Evolutionary conservation across 2,329 filamentous ascomycete genomes (phyloP), one percentile per base, ranked within the genome.

Genomic region (Corniculantispora saksenae): DNA sequence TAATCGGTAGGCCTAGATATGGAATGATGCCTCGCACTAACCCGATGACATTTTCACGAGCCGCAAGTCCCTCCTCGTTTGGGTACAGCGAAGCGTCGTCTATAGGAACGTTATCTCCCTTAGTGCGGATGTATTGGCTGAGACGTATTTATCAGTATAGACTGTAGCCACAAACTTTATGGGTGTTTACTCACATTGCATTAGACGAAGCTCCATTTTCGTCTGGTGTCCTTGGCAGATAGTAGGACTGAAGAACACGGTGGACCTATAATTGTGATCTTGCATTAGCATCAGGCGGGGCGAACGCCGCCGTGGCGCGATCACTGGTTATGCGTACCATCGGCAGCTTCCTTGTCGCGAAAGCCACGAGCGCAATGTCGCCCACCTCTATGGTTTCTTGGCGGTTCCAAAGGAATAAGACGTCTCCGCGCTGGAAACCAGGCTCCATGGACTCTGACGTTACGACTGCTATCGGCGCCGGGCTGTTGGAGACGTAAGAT

Each of bases 341-440:
- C n/a, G 55, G 55, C n/a, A 58, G 35, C 35, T 45, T 58, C 21
- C 55, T 35, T 3, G 55, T 58, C 17, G 55, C 35, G 25, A 58
- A 58, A 21, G 55, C n/a, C n/a, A 58, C 35, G 8, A 47, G 21
- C 2, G 25, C 55, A 47, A 58, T 45, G 55, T 58, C 55, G 12
- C 55, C 55, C 5, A 47, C 55, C 55, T 45, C 38, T 4, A 58
- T 17, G 27, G 25, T 17, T 7, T 7, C 17, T 32, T 45, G 55
- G 35, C 55, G 55, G 38, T 58, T 58, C 55, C 55, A 58, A 21
- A 58, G 55, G 23, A 58, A 47, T 15, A 58, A n/a, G n/a, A 58
- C 55, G 21, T 58, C 55, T n/a, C 55, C 55, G 21, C 55, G 55
- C 23, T 58, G 55, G 29, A 58, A 58, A 2, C 35, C 35, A 4